phyloP scores from a whole-genome alignment of 805 yeast species.

The Barnettozyma vustinii region DNA sequence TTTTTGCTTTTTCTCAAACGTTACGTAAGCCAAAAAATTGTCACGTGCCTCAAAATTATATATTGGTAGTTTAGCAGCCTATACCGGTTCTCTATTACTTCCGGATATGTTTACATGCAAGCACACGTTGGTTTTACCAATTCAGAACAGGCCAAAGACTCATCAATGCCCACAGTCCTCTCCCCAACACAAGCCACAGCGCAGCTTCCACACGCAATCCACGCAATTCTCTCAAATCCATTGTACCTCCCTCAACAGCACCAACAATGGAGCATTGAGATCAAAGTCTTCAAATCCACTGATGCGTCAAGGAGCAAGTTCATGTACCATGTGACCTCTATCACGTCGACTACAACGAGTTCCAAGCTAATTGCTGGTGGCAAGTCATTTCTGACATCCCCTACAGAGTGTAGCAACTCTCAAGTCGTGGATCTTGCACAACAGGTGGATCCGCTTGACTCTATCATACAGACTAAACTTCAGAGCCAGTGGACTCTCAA shows the following conservation, averaged over 20 bases:
- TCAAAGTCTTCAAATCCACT: conserved; percentile 63
- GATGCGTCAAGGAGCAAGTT: conserved; percentile 28
- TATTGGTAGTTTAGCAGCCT: too few species aligned
- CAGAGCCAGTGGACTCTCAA: conserved; percentile 64
- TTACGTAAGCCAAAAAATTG: too few species aligned
- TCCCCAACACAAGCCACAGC: conserved; percentile 4
- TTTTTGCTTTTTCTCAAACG: too few species aligned
- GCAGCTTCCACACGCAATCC: not conserved
- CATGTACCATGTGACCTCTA: conserved; percentile 10
- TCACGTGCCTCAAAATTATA: too few species aligned
- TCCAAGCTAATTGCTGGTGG: conserved; percentile 3
- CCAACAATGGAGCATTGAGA: conserved; percentile 64
- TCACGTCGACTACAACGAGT: not conserved
- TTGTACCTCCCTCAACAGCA: conserved; percentile 18
- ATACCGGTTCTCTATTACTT: too few species aligned
- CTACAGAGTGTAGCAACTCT: not conserved
- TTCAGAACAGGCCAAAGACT: not conserved
- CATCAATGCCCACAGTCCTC: conserved; percentile 1
- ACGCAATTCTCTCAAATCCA: not conserved
- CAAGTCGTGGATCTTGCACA: not conserved
- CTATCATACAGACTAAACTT: conserved; percentile 42
- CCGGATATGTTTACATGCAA: not conserved
- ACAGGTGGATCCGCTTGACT: conserved; percentile 4
- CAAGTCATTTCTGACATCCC: not conserved
- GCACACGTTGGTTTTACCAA: not conserved